phyloP scores from a whole-genome alignment of 352 stramenopile genomes.

The Aphanomyces invadans region DNA sequence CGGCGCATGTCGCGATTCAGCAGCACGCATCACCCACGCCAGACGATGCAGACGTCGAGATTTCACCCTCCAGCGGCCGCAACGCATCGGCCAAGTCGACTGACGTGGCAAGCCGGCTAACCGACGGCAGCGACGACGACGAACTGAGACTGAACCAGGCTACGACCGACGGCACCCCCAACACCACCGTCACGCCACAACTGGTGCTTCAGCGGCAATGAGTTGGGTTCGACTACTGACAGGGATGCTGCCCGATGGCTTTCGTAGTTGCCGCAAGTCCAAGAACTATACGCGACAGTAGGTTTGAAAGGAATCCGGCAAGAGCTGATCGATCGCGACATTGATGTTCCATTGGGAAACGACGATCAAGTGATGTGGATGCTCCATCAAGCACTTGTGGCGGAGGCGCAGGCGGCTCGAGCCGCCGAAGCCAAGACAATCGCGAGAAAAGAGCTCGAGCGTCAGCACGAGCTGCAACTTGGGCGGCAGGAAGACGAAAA shows the following conservation, averaged over 20 bases:
- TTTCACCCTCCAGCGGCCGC: not conserved
- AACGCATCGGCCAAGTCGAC: not conserved
- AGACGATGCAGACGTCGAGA: not conserved
- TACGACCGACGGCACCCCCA: not conserved
- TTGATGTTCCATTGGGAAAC: slow-evolving; percentile 37
- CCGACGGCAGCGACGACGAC: not conserved
- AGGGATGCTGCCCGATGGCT: no score
- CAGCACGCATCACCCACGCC: no score
- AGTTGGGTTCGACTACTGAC: no score
- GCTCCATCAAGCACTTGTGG: slow-evolving; percentile 36
- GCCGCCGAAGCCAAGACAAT: not conserved
- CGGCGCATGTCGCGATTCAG: slow-evolving; percentile 3
- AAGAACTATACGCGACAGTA: slow-evolving; percentile 29
- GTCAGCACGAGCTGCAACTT: not conserved
- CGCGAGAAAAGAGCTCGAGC: not conserved
- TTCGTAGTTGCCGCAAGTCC: slow-evolving; percentile 26
- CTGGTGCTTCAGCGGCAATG: no score
- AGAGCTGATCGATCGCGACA: slow-evolving; percentile 63
- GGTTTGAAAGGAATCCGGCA: slow-evolving; percentile 72
- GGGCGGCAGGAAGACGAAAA: slow-evolving; percentile 1
- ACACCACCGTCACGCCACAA: not conserved
- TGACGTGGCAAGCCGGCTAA: not conserved
- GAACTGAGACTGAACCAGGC: not conserved
- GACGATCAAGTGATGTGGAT: slow-evolving; percentile 37
- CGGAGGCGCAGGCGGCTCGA: slow-evolving; percentile 30